Evolutionary conservation across 2,329 filamentous ascomycete genomes (phyloP).

Genomic region (Salinomyces thailandicus): DNA sequence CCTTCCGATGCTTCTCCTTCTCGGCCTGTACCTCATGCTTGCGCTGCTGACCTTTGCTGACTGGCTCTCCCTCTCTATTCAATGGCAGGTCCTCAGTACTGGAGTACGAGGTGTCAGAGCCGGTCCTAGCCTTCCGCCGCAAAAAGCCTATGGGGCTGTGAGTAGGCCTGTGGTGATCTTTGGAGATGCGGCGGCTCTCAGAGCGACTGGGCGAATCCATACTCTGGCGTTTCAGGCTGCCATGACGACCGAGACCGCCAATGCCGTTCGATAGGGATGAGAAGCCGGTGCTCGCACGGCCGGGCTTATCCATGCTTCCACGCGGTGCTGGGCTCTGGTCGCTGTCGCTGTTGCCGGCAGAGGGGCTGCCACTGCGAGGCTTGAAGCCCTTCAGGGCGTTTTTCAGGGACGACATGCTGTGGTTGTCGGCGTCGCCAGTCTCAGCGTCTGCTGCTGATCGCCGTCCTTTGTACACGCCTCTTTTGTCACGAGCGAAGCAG

Average conservation of each 20-base stretch:
- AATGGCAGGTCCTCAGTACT: conserved; percentile 31
- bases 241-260: conserved; percentile 1
- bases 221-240: conserved; percentile 6
- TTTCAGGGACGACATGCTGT: conserved; percentile 32
- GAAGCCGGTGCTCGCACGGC: conserved; percentile 13
- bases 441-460: neutral
- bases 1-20: conserved; percentile 35
- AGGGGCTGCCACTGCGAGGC: conserved; percentile 23
- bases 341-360: conserved; percentile 11
- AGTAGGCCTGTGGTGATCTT: conserved; percentile 20
- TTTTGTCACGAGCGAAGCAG: neutral
- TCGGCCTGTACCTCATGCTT: conserved; percentile 38
- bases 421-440: no score
- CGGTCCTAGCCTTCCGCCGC: conserved; percentile 20
- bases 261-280: conserved; percentile 18
- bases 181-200: conserved; percentile 13
- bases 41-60: conserved; percentile 40
- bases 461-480: neutral
- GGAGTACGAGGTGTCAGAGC: conserved; percentile 25
- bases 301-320: conserved; percentile 1
- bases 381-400: conserved; percentile 37
- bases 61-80: conserved; percentile 40
- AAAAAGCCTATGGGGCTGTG: conserved; percentile 26
- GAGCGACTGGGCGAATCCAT: conserved; percentile 4
- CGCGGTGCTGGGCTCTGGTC: conserved; percentile 2